These are phyloP conservation scores for Ascochyta lentis DNA, from an alignment of 2,329 filamentous ascomycete species.

Conservation along the genomic window DNA sequence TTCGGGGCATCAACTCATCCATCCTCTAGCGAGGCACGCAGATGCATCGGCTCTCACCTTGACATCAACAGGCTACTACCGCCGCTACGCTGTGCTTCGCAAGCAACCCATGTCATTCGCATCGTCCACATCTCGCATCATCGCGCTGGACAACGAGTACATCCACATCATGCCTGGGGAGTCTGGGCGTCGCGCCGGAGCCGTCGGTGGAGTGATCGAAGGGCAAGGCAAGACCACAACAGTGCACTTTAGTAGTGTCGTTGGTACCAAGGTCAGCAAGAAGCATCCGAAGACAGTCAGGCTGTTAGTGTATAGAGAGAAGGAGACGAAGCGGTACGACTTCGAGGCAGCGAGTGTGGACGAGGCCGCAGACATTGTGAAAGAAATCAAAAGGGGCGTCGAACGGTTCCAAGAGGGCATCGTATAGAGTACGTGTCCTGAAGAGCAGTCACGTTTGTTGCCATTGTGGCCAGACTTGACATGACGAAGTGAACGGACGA, in stretches of 20 bases:
- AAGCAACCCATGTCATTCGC: slow-evolving; percentile 85
- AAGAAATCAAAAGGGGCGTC: slow-evolving; percentile 78
- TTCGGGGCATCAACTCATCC: slow-evolving; percentile 58
- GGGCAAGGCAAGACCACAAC: slow-evolving; percentile 74
- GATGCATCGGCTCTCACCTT: slow-evolving; percentile 50
- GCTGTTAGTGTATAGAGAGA: slow-evolving; percentile 76
- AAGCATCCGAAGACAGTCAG: slow-evolving; percentile 84
- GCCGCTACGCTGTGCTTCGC: slow-evolving; percentile 80
- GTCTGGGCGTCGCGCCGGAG: slow-evolving; percentile 58
- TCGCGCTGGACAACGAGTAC: slow-evolving; percentile 85
- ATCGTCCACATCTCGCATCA: slow-evolving; percentile 74
- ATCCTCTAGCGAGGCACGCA: slow-evolving; percentile 71
- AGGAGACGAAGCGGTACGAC: slow-evolving; percentile 82
- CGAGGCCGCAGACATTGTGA: slow-evolving; percentile 80
- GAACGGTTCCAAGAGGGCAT: slow-evolving; percentile 66
- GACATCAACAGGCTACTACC: slow-evolving; percentile 58
- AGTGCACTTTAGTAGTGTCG: slow-evolving; percentile 81
- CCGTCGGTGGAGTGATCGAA: slow-evolving; percentile 21
- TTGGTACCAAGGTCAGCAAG: slow-evolving; percentile 80
- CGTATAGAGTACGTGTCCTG: slow-evolving; percentile 22
- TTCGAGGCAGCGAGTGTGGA: slow-evolving; percentile 77
- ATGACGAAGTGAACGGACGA: not conserved
- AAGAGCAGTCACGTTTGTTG: not conserved
- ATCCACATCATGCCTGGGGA: slow-evolving; percentile 78
- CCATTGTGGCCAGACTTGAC: not conserved